A percentile compares a stretch with the other conserved stretches of the same genome.
These are phyloP conservation scores for Dioscorea alata DNA, from an alignment of 106 monocot species.

Conservation along the genomic window DNA sequence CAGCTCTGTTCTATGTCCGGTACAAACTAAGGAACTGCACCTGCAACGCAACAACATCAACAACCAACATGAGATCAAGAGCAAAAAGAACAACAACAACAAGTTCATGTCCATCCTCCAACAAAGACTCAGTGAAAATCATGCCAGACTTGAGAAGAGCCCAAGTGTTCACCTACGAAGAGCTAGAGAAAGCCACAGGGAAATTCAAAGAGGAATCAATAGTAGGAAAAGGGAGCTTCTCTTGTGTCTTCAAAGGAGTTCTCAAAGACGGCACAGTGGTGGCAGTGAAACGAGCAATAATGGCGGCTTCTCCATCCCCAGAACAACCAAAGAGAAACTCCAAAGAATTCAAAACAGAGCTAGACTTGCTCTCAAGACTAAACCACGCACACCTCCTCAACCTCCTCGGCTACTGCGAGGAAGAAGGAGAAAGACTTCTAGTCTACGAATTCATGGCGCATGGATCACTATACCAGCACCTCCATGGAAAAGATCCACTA, in stretches of 20 bases:
- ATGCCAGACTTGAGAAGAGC: constrained; percentile 53
- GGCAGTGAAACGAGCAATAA: constrained; percentile 80
- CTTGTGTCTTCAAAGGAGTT: constrained; percentile 91
- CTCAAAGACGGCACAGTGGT: constrained; percentile 82
- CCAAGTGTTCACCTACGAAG: constrained; percentile 76
- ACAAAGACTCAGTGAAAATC: constrained; percentile 46
- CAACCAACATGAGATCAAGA: no score
- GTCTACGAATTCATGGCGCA: constrained; percentile 99
- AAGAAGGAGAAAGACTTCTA: constrained; percentile 81
- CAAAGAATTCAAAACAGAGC: constrained; percentile 88
- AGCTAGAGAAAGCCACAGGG: constrained; percentile 75
- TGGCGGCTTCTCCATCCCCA: constrained; percentile 15
- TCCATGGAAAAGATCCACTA: constrained; percentile 65
- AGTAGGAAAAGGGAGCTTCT: constrained; percentile 93
- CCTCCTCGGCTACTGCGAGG: constrained; percentile 92
- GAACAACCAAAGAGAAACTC: constrained; percentile 61
- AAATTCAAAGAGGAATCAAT: constrained; percentile 84
- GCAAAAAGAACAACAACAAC: not conserved
- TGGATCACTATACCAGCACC: constrained; percentile 89
- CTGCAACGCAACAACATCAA: constrained; percentile 18
- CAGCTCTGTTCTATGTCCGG: constrained; percentile 56
- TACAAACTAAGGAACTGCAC: constrained; percentile 39
- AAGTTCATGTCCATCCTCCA: constrained; percentile 22
- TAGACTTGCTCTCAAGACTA: constrained; percentile 84
- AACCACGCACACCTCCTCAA: constrained; percentile 96